Evolutionary conservation across 768 basidiomycete species (phyloP), one percentile per base, ranked within the genome.

Genomic region (Tricholoma flavovirens): DNA sequence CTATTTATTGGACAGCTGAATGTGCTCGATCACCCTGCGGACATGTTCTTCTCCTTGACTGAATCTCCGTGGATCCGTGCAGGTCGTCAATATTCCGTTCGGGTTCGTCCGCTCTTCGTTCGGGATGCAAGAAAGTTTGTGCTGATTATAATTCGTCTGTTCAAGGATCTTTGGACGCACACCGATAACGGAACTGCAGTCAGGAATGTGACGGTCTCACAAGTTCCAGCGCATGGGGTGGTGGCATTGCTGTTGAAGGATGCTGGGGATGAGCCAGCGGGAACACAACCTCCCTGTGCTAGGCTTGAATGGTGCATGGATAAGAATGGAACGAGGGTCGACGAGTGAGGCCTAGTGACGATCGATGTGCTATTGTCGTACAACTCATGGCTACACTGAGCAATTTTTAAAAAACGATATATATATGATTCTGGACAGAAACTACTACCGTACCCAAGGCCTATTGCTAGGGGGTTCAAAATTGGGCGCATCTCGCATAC

Each of bases 131-230:
- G 3, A 32, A 32, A 5, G 8, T 32, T 11, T 32, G 10, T 42
- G 19, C 17, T 21, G 19, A 42, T 42, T 8, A 9, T 19, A 9
- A 19, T 8, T 17, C 12, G 3, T 52, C 24, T 21, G 14, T 26
- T 43, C 29, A 26, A 88, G 84, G 87, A 89, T 62, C 73, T 88
- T 2, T 89, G 87, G 87, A 66, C 81, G 3, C 87, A 88, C 65
- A 87, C 84, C 19, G 72, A 85, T 61, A 88, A 86, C 60, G 85
- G 84, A 3, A 88, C 83, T 0, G 81, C 80, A 1, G 73, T 83
- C 21, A 77, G 86, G 15, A 83, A 79, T 65, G 75, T 87, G 62
- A 81, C 79, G 3, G 76, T 72, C 4, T 51, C 70, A 8, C 69
- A 67, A 17, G 84, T 88, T 10, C 86, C 86, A 3, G 62, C 84